Percentiles rank a stretch among this genome's conserved stretches.
Evolutionary conservation across 2,329 filamentous ascomycete genomes (phyloP).

Genomic region (Diplodia mutila): DNA sequence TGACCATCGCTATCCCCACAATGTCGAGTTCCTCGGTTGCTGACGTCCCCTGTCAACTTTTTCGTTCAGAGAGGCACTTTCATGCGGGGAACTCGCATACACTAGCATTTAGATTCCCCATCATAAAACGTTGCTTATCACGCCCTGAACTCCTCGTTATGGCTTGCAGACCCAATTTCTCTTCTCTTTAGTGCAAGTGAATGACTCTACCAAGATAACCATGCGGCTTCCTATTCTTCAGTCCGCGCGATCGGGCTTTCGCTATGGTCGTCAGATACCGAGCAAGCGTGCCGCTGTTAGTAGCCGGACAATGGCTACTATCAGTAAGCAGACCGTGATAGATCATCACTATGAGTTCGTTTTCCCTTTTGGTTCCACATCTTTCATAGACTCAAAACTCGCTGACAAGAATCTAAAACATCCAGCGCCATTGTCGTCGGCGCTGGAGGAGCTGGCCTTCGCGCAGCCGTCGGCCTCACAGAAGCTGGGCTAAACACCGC

Average conservation of each 20-base stretch:
- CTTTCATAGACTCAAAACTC: background rate
- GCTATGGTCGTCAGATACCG: background rate
- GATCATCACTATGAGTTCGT: constrained; percentile 43
- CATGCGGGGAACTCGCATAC: constrained; percentile 12
- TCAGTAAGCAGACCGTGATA: constrained; percentile 30
- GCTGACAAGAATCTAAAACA: background rate
- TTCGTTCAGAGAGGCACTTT: background rate
- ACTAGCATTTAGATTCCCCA: background rate
- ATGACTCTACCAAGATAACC: background rate
- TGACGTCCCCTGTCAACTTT: background rate
- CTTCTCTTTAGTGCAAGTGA: background rate
- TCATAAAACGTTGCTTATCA: background rate
- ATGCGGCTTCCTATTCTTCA: background rate
- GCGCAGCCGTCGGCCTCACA: constrained; percentile 66
- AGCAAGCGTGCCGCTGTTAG: background rate
- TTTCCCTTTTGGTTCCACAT: no score
- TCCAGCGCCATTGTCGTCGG: constrained; percentile 48
- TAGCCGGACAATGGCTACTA: background rate
- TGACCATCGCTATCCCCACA: background rate
- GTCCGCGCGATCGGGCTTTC: background rate
- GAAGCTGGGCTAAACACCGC: constrained; percentile 68
- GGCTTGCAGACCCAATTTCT: background rate
- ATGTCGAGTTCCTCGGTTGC: background rate
- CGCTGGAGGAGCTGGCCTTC: constrained; percentile 65
- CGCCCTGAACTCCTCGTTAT: background rate